Evolutionary conservation across 2,329 filamentous ascomycete genomes (phyloP).

Genomic region (Alternaria gaisen): DNA sequence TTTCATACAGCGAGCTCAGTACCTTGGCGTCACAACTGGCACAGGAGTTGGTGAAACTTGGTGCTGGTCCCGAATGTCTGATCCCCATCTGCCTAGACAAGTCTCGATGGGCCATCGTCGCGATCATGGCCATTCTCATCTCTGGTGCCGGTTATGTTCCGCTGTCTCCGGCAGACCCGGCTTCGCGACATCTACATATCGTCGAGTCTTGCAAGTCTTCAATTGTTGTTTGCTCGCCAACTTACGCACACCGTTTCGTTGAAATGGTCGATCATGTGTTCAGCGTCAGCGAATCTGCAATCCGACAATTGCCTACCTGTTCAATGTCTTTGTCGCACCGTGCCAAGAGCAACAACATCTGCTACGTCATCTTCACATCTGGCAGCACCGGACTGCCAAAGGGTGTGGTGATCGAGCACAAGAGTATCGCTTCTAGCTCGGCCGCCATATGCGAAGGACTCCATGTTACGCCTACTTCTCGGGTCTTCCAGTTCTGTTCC

Average conservation of each 20-base stretch:
- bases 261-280: conserved; percentile 30
- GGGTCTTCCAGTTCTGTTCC: conserved; percentile 49
- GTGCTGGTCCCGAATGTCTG: conserved; percentile 46
- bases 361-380: conserved; percentile 46
- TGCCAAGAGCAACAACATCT: conserved; percentile 31
- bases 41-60: conserved; percentile 39
- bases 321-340: conserved; percentile 18
- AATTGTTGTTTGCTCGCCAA: conserved; percentile 40
- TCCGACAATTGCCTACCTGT: conserved; percentile 25
- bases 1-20: conserved; percentile 40
- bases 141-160: conserved; percentile 47
- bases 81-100: conserved; percentile 50
- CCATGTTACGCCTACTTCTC: conserved; percentile 36
- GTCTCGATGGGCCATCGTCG: conserved; percentile 49
- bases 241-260: conserved; percentile 32
- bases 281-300: conserved; percentile 24
- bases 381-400: conserved; percentile 47
- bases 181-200: conserved; percentile 39
- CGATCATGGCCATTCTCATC: conserved; percentile 49
- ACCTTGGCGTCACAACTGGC: conserved; percentile 37
- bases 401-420: conserved; percentile 44
- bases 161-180: conserved; percentile 38
- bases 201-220: conserved; percentile 39
- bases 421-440: conserved; percentile 39
- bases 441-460: conserved; percentile 40